Conservation (phyloP, 306 rosid genomes). For the Ammopiptanthus mongolicus region DNA sequence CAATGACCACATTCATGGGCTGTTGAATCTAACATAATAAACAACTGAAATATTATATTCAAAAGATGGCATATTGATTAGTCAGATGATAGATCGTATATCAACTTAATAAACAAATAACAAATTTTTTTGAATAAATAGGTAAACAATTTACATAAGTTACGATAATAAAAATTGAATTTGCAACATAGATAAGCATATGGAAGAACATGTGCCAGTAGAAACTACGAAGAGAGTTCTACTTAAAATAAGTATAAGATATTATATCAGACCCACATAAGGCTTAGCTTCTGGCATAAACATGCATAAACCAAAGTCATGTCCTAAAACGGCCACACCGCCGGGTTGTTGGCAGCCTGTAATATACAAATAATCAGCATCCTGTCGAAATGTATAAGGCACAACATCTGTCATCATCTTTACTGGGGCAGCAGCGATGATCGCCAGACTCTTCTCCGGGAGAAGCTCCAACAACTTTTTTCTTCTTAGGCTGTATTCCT, state of each 20-base stretch:
- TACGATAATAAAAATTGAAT: slow-evolving; percentile 5
- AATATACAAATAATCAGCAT: slow-evolving; percentile 72
- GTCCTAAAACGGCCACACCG: slow-evolving; percentile 81
- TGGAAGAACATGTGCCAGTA: slow-evolving; percentile 4
- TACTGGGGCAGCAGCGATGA: slow-evolving; percentile 84
- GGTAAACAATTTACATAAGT: neutral
- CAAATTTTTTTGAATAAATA: neutral
- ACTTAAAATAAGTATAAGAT: slow-evolving; percentile 4
- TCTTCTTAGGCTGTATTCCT: slow-evolving; percentile 74
- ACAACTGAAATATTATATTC: slow-evolving; percentile 12
- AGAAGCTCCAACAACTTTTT: slow-evolving; percentile 76
- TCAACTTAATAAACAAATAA: neutral
- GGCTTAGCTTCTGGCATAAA: slow-evolving; percentile 85
- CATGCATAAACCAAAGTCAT: slow-evolving; percentile 83
- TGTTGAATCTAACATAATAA: slow-evolving; percentile 7
- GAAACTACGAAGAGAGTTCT: slow-evolving; percentile 5
- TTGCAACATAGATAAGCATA: neutral
- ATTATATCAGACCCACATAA: slow-evolving; percentile 50
- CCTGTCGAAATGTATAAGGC: slow-evolving; percentile 91
- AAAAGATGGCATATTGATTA: neutral
- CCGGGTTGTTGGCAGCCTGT: slow-evolving; percentile 99
- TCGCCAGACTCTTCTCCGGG: slow-evolving; percentile 81
- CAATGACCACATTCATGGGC: neutral
- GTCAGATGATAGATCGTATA: neutral
- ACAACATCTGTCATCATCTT: slow-evolving; percentile 98